phyloP scores from a whole-genome alignment of 139 green algal species.

The Axilococcus clingmanii region DNA sequence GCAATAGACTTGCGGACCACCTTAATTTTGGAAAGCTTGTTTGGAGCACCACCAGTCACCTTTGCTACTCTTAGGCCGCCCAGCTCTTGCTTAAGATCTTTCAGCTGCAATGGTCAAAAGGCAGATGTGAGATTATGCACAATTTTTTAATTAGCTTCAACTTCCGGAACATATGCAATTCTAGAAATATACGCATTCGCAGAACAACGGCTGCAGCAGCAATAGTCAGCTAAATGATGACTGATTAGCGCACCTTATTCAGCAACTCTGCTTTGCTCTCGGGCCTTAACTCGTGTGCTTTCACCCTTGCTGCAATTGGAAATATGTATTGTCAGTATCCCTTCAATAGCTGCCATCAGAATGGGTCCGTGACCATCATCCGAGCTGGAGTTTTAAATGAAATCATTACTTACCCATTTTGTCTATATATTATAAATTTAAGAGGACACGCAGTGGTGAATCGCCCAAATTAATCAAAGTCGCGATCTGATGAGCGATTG shows the following conservation, averaged over 20 bases:
- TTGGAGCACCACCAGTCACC: conserved; percentile 97
- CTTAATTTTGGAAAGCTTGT: conserved; percentile 99
- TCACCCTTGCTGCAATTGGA: conserved; percentile 78
- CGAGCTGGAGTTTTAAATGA: background rate
- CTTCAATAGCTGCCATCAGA: too few relatives aligned
- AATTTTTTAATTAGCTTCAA: background rate
- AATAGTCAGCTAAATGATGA: background rate
- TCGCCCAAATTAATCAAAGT: background rate
- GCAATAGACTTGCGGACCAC: conserved; percentile 93
- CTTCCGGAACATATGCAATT: background rate
- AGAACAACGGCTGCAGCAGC: background rate
- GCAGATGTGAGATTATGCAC: background rate
- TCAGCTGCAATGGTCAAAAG: conserved; percentile 59
- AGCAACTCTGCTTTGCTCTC: conserved; percentile 92
- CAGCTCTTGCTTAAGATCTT: conserved; percentile 96
- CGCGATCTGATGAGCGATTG: too few relatives aligned
- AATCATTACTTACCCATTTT: background rate
- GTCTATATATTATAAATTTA: background rate
- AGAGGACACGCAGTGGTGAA: background rate
- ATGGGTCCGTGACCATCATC: background rate
- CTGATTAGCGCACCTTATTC: conserved; percentile 40
- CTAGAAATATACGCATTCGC: too few relatives aligned
- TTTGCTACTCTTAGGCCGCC: conserved; percentile 91
- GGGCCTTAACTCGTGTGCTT: conserved; percentile 85
- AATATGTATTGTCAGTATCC: background rate